Base-by-base conservation (phyloP, 495 filamentous ascomycete species). In the Talaromyces liani region DNA sequence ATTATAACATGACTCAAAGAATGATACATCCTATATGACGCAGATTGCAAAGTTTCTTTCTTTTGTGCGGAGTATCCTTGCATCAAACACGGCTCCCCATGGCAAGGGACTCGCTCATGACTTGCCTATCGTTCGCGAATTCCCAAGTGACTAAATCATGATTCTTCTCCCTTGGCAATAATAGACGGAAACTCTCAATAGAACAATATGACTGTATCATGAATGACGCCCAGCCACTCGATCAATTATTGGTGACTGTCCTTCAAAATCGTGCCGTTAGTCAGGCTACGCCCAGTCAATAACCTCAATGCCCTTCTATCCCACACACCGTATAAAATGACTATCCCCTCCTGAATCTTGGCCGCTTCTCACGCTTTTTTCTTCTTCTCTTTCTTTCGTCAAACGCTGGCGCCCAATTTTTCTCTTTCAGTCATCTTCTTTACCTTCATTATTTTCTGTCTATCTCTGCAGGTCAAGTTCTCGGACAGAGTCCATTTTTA, bases 381-480 rank as follows among this genome's bases (percentile, higher is more conserved):
- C 10, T 55, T n/a, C 51, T 16, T 29, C 5, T 29, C 51, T 41
- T 41, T 16, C 51, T 20, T 49, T 14, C 2, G 25, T 55, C 51
- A 55, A 18, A 55, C 24, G 51, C 51, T 55, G 49, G 51, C 25
- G 20, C 24, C 4, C 36, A 0, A 25, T 36, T 58, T 34, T 58
- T 20, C 4, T 20, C 22, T 27, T 55, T 27, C 51, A n/a, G 18
- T 49, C 45, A 49, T 18, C 45, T 20, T 49, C 45, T 18, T 49
- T 20, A 41, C 36, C 10, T 49, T 49, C 18, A 49, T 49, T 9
- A 18, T 49, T 47, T 36, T 64, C 63, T 59, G 58, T 25, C 65
- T 64, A 22, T 63, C 63, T 65, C 67, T 67, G 69, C 73, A 70
- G 68, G 76, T 49, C 72, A 67, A 65, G 9, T 63, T 59, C 25